These are phyloP conservation scores for Plasmodium fragile DNA, from an alignment of 169 alveolate genomes.

Conservation along the genomic window DNA sequence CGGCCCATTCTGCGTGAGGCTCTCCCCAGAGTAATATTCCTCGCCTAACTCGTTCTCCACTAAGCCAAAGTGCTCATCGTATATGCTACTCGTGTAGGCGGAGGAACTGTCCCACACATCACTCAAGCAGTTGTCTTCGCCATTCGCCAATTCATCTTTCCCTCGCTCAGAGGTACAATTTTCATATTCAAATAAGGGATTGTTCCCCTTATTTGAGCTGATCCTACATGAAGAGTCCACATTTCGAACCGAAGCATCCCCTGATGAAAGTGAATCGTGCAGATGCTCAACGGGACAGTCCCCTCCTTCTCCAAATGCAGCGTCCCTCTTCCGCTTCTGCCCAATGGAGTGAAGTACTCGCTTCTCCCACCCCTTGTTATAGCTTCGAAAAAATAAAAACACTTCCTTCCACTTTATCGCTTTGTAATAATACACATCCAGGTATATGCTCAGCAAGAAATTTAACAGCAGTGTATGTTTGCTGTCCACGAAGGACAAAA, in stretches of 20 bases:
- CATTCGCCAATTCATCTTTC: background rate
- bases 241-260: background rate
- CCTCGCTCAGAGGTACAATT: background rate
- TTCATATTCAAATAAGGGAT: background rate
- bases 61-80: background rate
- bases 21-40: background rate
- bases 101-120: conserved; percentile 3
- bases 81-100: background rate
- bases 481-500: background rate
- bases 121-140: background rate
- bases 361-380: background rate
- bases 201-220: background rate
- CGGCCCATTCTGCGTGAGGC: background rate
- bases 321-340: background rate
- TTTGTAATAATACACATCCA: conserved; percentile 18
- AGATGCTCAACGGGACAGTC: background rate
- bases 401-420: conserved; percentile 24
- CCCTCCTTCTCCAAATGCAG: background rate
- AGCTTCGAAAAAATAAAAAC: conserved; percentile 51
- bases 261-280: background rate
- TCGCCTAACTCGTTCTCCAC: background rate
- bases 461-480: conserved; percentile 12
- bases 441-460: conserved; percentile 12
- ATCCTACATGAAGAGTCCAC: background rate
- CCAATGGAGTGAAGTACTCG: background rate